Evolutionary conservation across 2,329 filamentous ascomycete genomes (phyloP).

Genomic region (Triangularia setosa): DNA sequence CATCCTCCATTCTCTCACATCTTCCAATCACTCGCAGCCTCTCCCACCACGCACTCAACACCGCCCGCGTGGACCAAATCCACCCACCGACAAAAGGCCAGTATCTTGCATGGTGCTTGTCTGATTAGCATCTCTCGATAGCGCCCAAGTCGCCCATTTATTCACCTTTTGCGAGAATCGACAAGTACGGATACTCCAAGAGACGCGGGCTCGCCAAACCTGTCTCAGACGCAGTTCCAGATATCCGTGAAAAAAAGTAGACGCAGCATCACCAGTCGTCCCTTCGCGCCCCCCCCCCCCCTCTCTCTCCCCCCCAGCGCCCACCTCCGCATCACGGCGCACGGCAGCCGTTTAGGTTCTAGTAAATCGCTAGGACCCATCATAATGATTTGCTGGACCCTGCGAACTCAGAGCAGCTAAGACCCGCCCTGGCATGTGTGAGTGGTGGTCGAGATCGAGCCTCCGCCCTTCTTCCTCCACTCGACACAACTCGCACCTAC

Average conservation of each 20-base stretch:
- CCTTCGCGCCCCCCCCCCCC: too few species aligned
- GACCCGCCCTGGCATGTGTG: slow-evolving; percentile 27
- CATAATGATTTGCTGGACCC: slow-evolving; percentile 22
- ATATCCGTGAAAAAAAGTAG: slow-evolving; percentile 2
- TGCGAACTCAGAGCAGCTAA: slow-evolving; percentile 20
- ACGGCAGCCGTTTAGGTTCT: slow-evolving; percentile 3
- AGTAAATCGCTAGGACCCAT: slow-evolving; percentile 14
- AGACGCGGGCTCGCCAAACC: background rate
- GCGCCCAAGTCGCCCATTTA: background rate
- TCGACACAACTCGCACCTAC: slow-evolving; percentile 5
- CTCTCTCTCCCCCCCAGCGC: slow-evolving; percentile 4
- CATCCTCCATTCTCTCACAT: slow-evolving; percentile 21
- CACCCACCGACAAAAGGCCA: slow-evolving; percentile 9
- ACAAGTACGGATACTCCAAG: background rate
- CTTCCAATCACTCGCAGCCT: slow-evolving; percentile 4
- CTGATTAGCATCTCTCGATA: slow-evolving; percentile 12
- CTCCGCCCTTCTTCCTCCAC: slow-evolving; percentile 26
- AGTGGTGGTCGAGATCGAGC: slow-evolving; percentile 18
- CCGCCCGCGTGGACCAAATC: background rate
- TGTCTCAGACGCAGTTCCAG: background rate
- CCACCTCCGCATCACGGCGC: background rate
- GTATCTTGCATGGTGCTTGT: slow-evolving; percentile 10
- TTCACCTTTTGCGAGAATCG: slow-evolving; percentile 2
- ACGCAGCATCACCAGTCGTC: background rate
- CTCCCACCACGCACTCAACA: background rate